phyloP scores from a whole-genome alignment of 345 rosid genomes.

The Populus nigra region DNA sequence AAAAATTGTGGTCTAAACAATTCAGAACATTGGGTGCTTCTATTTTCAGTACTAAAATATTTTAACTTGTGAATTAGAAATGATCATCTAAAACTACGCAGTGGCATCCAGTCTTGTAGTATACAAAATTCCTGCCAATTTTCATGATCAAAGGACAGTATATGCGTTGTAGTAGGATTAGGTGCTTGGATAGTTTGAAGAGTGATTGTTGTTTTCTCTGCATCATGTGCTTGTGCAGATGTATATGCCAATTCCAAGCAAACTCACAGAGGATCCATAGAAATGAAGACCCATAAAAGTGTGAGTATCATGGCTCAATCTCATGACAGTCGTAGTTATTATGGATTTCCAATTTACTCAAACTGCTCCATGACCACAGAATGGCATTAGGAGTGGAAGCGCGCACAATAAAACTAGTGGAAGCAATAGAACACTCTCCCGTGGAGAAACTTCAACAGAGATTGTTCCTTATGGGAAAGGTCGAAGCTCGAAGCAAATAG shows the following conservation, averaged over 20 bases:
- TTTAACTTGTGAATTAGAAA: neutral
- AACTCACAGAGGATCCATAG: slow-evolving; percentile 49
- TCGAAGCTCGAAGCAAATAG: slow-evolving; percentile 39
- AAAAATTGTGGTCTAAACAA: neutral
- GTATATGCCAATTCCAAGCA: slow-evolving; percentile 47
- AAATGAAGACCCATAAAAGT: slow-evolving; percentile 30
- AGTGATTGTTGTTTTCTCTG: slow-evolving; percentile 3
- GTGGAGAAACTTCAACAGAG: slow-evolving; percentile 41
- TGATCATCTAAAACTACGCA: neutral
- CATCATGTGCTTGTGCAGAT: slow-evolving; percentile 39
- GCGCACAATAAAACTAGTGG: slow-evolving; percentile 20
- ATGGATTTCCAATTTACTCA: slow-evolving; percentile 8
- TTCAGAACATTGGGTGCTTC: neutral
- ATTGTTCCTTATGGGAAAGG: slow-evolving; percentile 54
- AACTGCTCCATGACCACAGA: slow-evolving; percentile 37
- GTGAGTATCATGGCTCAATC: slow-evolving; percentile 41
- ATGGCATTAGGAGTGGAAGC: slow-evolving; percentile 34
- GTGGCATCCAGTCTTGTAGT: neutral
- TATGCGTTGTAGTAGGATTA: neutral
- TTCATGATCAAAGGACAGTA: neutral
- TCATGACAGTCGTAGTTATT: slow-evolving; percentile 6
- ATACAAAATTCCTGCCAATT: neutral
- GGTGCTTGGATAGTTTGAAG: neutral
- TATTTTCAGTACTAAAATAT: neutral
- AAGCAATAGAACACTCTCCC: slow-evolving; percentile 33